A percentile compares a stretch with the other conserved stretches of the same genome.
These are phyloP conservation scores for Collybiopsis luxurians DNA, from an alignment of 768 basidiomycete species.

Conservation along the genomic window DNA sequence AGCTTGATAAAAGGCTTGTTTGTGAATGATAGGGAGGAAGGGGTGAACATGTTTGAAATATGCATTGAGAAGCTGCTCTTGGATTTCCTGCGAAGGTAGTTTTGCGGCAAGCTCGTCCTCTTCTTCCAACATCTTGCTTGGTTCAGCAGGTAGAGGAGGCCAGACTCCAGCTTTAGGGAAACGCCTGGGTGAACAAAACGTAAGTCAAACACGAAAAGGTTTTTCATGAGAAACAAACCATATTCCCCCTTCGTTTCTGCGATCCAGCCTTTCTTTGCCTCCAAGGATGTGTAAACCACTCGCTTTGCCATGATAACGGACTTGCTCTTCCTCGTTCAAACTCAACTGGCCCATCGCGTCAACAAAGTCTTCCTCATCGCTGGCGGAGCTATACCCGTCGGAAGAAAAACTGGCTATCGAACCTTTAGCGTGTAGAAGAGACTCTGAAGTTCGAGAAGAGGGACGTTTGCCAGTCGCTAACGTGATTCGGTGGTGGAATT, in stretches of 20 bases:
- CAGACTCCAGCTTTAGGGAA: conserved; percentile 90
- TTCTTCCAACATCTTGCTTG: conserved; percentile 22
- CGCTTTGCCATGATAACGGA: conserved; percentile 84
- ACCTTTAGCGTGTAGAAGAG: not conserved
- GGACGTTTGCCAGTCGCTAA: not conserved
- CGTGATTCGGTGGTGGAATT: not conserved
- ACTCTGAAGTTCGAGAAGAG: not conserved
- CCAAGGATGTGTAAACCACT: conserved; percentile 78
- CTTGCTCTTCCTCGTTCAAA: conserved; percentile 82
- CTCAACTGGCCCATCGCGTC: conserved; percentile 85
- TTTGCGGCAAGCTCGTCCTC: conserved; percentile 36
- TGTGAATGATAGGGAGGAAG: conserved; percentile 74
- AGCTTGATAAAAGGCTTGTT: conserved; percentile 61
- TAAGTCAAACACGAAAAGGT: conserved; percentile 3
- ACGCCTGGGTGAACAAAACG: conserved; percentile 42
- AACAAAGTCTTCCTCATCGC: conserved; percentile 44
- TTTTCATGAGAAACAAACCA: conserved; percentile 46
- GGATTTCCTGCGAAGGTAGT: conserved; percentile 56
- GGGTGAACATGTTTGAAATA: conserved; percentile 86
- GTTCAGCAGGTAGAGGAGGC: conserved; percentile 54
- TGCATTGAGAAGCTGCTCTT: conserved; percentile 68
- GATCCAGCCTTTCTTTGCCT: conserved; percentile 55
- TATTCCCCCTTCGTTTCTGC: conserved; percentile 71
- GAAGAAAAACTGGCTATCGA: not conserved
- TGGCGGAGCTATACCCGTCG: not conserved